Evolutionary conservation across 331 rosid species (phyloP).

Genomic region (Erythrophleum ivorense): DNA sequence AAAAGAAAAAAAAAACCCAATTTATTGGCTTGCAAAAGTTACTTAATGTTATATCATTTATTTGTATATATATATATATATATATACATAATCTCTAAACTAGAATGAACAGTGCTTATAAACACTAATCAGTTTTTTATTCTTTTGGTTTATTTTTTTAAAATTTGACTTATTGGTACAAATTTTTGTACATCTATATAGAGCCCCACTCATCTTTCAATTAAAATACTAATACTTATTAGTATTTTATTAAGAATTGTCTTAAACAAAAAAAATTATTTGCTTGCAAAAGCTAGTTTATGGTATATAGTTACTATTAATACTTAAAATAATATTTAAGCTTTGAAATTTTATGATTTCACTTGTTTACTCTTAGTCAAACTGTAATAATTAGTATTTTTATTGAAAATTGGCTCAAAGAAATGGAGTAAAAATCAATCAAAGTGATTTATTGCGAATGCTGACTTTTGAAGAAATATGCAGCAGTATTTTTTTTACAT

Average conservation of each 20-base stretch:
- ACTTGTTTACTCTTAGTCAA: not conserved
- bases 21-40: slow-evolving; percentile 38
- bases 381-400: not conserved
- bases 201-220: too few relatives aligned
- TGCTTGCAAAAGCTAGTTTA: slow-evolving; percentile 39
- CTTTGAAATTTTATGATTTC: not conserved
- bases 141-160: too few relatives aligned
- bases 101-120: too few relatives aligned
- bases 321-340: not conserved
- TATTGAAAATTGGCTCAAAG: not conserved
- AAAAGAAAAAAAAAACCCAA: not conserved
- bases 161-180: too few relatives aligned
- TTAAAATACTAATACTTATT: too few relatives aligned
- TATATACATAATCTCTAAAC: too few relatives aligned
- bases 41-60: slow-evolving; percentile 7
- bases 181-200: too few relatives aligned
- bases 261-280: not conserved
- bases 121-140: too few relatives aligned
- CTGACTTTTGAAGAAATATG: too few relatives aligned
- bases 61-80: too few relatives aligned
- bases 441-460: not conserved
- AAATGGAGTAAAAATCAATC: not conserved
- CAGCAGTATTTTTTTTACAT: not conserved
- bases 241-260: too few relatives aligned
- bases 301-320: not conserved